Conservation (phyloP, 2,329 filamentous ascomycete species). For the Fusarium vanettenii region DNA sequence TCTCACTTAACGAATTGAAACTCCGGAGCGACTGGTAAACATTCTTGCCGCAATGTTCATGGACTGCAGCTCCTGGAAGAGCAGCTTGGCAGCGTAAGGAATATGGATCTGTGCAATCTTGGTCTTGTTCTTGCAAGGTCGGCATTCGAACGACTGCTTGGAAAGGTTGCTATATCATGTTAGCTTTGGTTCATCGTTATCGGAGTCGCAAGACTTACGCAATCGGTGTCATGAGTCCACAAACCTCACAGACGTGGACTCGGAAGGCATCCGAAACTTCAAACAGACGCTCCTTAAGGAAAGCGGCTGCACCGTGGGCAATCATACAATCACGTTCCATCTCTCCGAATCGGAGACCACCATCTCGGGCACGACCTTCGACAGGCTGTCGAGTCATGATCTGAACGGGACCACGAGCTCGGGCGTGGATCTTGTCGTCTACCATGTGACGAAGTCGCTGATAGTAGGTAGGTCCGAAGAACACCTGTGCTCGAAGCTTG, state of each 20-base stretch:
- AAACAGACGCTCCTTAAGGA: slow-evolving; percentile 96
- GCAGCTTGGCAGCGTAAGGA: slow-evolving; percentile 95
- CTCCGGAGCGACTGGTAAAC: slow-evolving; percentile 88
- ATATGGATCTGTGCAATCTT: slow-evolving; percentile 98
- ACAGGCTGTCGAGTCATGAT: slow-evolving; percentile 98
- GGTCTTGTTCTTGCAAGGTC: slow-evolving; percentile 99
- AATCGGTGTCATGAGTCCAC: slow-evolving; percentile 98
- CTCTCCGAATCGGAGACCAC: slow-evolving; percentile 98
- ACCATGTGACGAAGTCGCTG: slow-evolving; percentile 99
- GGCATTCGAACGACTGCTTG: slow-evolving; percentile 95
- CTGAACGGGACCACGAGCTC: slow-evolving; percentile 94
- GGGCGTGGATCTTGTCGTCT: slow-evolving; percentile 99
- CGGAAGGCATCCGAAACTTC: slow-evolving; percentile 98
- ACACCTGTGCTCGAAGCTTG: slow-evolving; percentile 93
- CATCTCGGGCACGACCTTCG: slow-evolving; percentile 96
- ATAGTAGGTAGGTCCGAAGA: slow-evolving; percentile 98
- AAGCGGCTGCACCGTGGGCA: slow-evolving; percentile 96
- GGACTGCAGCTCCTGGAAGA: slow-evolving; percentile 97
- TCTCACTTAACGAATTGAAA: slow-evolving; percentile 71
- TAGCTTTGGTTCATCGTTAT: slow-evolving; percentile 40
- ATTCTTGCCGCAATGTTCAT: slow-evolving; percentile 99
- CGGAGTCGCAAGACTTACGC: slow-evolving; percentile 76
- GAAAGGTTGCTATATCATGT: slow-evolving; percentile 79
- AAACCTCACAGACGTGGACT: slow-evolving; percentile 98
- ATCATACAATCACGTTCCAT: slow-evolving; percentile 99